Base-by-base conservation (phyloP, 148 eudicot species). In the Amaranthus cruentus region DNA sequence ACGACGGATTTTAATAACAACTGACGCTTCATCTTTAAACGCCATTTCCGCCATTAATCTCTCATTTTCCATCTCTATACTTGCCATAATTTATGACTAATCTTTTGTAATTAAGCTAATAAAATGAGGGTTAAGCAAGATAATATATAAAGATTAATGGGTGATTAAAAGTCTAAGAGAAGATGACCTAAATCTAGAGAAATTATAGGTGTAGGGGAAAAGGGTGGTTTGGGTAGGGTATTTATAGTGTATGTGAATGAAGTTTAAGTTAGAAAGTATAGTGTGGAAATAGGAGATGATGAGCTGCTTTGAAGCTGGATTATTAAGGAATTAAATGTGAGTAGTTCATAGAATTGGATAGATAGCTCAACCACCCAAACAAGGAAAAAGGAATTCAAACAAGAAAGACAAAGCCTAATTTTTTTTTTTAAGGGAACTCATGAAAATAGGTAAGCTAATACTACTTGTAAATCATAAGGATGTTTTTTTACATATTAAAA, bases 21-120 rank as follows among this genome's bases (percentile, higher is more conserved):
- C 80, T 0, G 97, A 83, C 0, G 87, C 78, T 0, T 92, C 87
- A 74, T 90, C 90, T 47, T 84, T 82, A 59, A 90, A 87, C 4
- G 85, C 89, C 84, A 93, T 79, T 71, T 90, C 93, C 18, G 96
- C 96, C 55, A 87, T 88, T 46, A 89, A 77, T 63, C 96, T 80
- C 91, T 90, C 97, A 68, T 79, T 82, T 6, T 90, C 86, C 89
- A 90, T 80, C 14, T 88, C 89, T 60, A 88, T 85, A 15, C 84
- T 85, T 14, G 68, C 77, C 81, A 74, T 86, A 54, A 62, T 76
- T 13, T 13, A 6, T 28, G 6, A 11, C 14, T 5, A 9, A 5
- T 7, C 6, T 28, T 49, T 8, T 68, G 8, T 50, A 50, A 43
- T 48, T 66, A n/a, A 28, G 51, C 68, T 64, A 28, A 28, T 60